These are phyloP conservation scores for Aspergillus japonicus DNA, from an alignment of 2,329 filamentous ascomycete genomes.

Conservation along the genomic window DNA sequence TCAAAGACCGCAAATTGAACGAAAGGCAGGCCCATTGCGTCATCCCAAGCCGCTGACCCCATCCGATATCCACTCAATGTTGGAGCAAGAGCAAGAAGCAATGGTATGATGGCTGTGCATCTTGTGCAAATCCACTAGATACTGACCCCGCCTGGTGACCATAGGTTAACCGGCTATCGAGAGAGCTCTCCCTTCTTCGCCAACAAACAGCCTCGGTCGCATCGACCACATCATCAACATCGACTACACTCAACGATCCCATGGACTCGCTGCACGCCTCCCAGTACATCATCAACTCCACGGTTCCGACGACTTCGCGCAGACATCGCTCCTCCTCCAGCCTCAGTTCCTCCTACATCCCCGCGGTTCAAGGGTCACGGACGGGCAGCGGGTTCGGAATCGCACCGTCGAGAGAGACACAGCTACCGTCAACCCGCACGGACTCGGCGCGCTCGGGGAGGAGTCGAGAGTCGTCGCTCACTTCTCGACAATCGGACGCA, in stretches of 20 bases:
- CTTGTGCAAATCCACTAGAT: neutral
- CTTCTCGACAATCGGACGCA: constrained; percentile 36
- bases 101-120: constrained; percentile 60
- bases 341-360: constrained; percentile 48
- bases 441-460: constrained; percentile 31
- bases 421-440: constrained; percentile 30
- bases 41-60: constrained; percentile 86
- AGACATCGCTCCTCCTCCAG: constrained; percentile 59
- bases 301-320: constrained; percentile 54
- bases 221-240: constrained; percentile 59
- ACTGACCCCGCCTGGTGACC: neutral
- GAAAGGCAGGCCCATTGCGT: constrained; percentile 65
- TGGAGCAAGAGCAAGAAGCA: constrained; percentile 94
- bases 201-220: constrained; percentile 63
- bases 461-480: constrained; percentile 46
- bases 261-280: constrained; percentile 45
- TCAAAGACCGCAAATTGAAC: constrained; percentile 1
- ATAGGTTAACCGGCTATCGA: constrained; percentile 87
- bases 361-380: constrained; percentile 35
- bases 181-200: constrained; percentile 82
- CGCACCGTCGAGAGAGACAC: constrained; percentile 42
- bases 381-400: constrained; percentile 44
- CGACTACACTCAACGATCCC: constrained; percentile 51
- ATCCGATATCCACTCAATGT: constrained; percentile 80
- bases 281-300: constrained; percentile 47